These are phyloP conservation scores for Wallacemonas collosoma DNA, from an alignment of 208 protist genomes.

Conservation along the genomic window DNA sequence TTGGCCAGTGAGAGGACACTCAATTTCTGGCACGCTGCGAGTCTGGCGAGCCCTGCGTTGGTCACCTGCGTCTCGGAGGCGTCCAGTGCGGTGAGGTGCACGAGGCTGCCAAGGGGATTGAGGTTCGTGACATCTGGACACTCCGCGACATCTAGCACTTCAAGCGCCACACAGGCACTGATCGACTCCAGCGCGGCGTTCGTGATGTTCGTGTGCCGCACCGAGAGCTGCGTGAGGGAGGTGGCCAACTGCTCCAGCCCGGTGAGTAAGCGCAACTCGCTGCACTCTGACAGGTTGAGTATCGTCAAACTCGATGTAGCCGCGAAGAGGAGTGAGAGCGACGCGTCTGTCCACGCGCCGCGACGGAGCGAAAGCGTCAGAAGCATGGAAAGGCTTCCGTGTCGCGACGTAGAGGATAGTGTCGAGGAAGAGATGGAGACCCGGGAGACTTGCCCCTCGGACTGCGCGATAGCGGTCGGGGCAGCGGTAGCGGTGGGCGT, in stretches of 20 bases:
- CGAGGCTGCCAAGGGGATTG: slow-evolving; percentile 41
- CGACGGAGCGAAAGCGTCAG: slow-evolving; percentile 9
- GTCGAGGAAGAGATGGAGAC: neutral
- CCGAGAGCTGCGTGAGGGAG: slow-evolving; percentile 2
- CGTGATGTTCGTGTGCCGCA: slow-evolving; percentile 35
- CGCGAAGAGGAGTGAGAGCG: neutral
- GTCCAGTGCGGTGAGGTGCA: slow-evolving; percentile 45
- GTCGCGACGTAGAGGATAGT: neutral
- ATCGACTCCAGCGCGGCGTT: slow-evolving; percentile 45
- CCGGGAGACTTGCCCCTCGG: neutral
- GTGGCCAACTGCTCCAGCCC: slow-evolving; percentile 12
- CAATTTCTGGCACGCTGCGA: slow-evolving; percentile 52
- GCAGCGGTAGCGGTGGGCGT: neutral
- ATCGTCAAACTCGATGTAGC: slow-evolving; percentile 2
- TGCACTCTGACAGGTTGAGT: slow-evolving; percentile 19
- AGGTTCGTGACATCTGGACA: slow-evolving; percentile 62
- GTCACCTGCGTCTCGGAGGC: slow-evolving; percentile 59
- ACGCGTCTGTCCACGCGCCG: slow-evolving; percentile 12
- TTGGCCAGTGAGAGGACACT: slow-evolving; percentile 54
- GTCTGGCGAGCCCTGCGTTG: slow-evolving; percentile 47
- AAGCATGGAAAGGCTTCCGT: slow-evolving; percentile 3
- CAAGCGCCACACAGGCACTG: slow-evolving; percentile 37
- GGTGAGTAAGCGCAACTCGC: neutral
- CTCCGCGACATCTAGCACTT: slow-evolving; percentile 49
- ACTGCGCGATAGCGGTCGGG: neutral